Base-by-base conservation (phyloP, 2,329 filamentous ascomycete genomes). In the Cladosporium austrohemisphaericum region DNA sequence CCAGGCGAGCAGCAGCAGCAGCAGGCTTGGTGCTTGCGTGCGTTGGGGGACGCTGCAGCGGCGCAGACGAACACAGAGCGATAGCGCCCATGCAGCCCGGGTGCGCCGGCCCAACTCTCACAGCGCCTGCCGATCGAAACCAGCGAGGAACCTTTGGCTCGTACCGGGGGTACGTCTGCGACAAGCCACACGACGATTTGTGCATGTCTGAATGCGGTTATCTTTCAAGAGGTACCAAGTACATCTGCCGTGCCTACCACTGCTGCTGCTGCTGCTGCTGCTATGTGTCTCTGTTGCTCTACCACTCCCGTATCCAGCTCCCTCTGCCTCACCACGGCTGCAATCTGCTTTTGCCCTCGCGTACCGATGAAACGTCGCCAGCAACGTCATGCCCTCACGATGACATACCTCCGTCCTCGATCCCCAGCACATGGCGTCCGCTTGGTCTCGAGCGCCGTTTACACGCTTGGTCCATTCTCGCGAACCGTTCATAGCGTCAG, bases 21-120 rank as follows among this genome's bases (percentile, higher is more conserved):
- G 23, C 20, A 32, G 28, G 10, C 26, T 14, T 31, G 10, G 26
- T n/a, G 8, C 13, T 28, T 7, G 41, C 29, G 35, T 47, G 18
- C 44, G 44, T 47, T 47, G 44, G 44, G 43, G 33, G 33, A 29
- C 26, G 35, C 13, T 38, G 44, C 44, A 47, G 44, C 44, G 16
- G 16, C 25, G 33, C 36, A 41, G 26, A 41, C 38, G 37, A n/a
- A 41, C 36, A 36, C 31, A 20, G 5, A 7, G 13, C 43, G 22
- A 36, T 47, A 31, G 33, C 35, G 35, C 23, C 23, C 44, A 47
- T 47, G 25, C 44, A 32, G 6, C 10, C 44, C 44, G 44, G 23
- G 10, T 20, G 16, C 35, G 33, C 44, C 44, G 44, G 32, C 25
- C 32, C 32, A 47, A 47, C 44, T 47, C 18, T 37, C 14, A 22